phyloP scores from a whole-genome alignment of 345 rosid genomes.

The Carallia pectinifolia region DNA sequence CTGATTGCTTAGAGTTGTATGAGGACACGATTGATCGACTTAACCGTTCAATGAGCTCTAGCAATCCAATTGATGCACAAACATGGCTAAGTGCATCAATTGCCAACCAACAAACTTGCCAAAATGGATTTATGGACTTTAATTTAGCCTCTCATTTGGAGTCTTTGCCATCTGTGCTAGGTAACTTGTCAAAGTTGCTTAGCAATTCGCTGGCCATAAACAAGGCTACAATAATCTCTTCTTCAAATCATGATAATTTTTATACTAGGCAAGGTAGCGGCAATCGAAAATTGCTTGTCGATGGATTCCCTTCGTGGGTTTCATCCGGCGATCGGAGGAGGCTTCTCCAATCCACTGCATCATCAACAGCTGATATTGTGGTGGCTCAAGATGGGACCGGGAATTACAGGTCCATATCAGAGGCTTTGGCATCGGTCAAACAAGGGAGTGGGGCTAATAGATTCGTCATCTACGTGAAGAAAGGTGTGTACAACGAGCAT shows the following conservation, averaged over 20 bases:
- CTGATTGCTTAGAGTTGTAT: constrained; percentile 66
- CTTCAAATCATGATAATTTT: neutral
- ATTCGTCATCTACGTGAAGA: constrained; percentile 68
- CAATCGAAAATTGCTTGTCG: constrained; percentile 40
- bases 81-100: constrained; percentile 77
- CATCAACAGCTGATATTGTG: constrained; percentile 50
- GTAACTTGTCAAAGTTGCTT: constrained; percentile 58
- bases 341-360: constrained; percentile 42
- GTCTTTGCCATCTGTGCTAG: constrained; percentile 35
- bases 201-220: constrained; percentile 73
- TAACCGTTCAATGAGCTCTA: constrained; percentile 47
- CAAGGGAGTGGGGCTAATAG: constrained; percentile 33
- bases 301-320: constrained; percentile 69
- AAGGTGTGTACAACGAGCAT: constrained; percentile 66
- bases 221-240: constrained; percentile 28
- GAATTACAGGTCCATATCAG: constrained; percentile 50
- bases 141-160: constrained; percentile 38
- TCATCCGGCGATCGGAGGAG: constrained; percentile 52
- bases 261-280: constrained; percentile 19
- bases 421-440: constrained; percentile 52
- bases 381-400: constrained; percentile 93
- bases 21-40: constrained; percentile 51
- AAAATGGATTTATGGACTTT: constrained; percentile 67
- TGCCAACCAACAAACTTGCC: constrained; percentile 71
- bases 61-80: constrained; percentile 44